A percentile compares a stretch with the other conserved stretches of the same genome.
Conservation (phyloP, 116 monocot genomes). For the Trichopus zeylanicus region DNA sequence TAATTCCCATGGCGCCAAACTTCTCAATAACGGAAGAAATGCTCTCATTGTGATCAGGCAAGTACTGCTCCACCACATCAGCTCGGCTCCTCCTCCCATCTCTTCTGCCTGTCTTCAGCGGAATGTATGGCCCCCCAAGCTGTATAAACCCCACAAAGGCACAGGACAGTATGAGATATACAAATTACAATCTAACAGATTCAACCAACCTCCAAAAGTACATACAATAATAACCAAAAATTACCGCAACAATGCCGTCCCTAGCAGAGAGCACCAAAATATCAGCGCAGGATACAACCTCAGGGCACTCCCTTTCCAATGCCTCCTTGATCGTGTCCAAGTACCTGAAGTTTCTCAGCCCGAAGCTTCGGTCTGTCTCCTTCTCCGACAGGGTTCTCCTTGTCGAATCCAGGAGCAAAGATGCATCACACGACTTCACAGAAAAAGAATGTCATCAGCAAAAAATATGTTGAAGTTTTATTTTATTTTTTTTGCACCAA, state of each 20-base stretch:
- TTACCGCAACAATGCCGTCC: conserved; percentile 62
- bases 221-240: conserved; percentile 2
- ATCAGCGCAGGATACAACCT: conserved; percentile 74
- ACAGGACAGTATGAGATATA: too few species aligned
- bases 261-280: conserved; percentile 79
- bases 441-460: too few species aligned
- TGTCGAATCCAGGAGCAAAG: conserved; percentile 75
- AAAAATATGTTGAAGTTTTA: background rate
- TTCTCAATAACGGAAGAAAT: conserved; percentile 60
- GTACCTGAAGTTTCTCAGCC: conserved; percentile 85
- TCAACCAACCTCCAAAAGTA: background rate
- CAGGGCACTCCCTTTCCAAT: conserved; percentile 90
- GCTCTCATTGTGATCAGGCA: conserved; percentile 86
- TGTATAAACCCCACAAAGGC: too few species aligned
- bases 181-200: background rate
- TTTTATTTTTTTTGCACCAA: too few species aligned
- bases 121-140: conserved; percentile 78
- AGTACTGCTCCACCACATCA: conserved; percentile 55
- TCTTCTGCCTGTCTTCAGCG: conserved; percentile 71
- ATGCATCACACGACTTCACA: conserved; percentile 78
- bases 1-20: conserved; percentile 64
- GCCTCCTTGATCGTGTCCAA: conserved; percentile 80
- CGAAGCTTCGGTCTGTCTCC: conserved; percentile 83
- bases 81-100: conserved; percentile 65
- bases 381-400: conserved; percentile 75